Evolutionary conservation across 768 basidiomycete genomes (phyloP).

Genomic region (Lentinula boryana): DNA sequence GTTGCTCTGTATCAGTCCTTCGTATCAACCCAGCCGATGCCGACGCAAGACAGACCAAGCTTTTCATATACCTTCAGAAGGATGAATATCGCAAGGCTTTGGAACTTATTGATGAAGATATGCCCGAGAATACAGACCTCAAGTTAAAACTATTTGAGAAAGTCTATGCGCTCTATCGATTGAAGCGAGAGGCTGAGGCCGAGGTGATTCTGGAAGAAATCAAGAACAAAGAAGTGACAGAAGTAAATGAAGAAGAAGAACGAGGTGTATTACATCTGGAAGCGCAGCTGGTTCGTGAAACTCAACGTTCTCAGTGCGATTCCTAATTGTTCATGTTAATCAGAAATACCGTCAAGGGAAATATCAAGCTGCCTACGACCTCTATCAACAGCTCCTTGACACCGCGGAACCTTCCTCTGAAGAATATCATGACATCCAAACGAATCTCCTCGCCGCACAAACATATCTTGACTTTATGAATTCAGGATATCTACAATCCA

Average conservation of each 20-base stretch:
- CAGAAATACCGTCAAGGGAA: constrained; percentile 76
- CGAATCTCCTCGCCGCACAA: constrained; percentile 78
- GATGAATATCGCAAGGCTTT: constrained; percentile 76
- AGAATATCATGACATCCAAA: constrained; percentile 82
- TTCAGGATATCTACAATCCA: constrained; percentile 55
- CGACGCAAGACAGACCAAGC: constrained; percentile 77
- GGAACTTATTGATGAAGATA: constrained; percentile 36
- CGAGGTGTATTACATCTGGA: constrained; percentile 74
- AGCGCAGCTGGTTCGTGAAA: constrained; percentile 72
- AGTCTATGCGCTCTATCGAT: constrained; percentile 79
- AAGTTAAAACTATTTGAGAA: constrained; percentile 50
- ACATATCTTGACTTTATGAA: constrained; percentile 81
- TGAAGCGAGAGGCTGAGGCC: constrained; percentile 74
- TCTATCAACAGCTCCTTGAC: constrained; percentile 80
- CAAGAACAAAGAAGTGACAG: constrained; percentile 35
- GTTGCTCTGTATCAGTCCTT: constrained; percentile 47
- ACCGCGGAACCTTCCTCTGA: constrained; percentile 73
- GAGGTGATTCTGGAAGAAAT: constrained; percentile 41
- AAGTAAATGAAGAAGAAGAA: constrained; percentile 25
- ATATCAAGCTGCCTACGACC: constrained; percentile 66
- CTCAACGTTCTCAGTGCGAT: neutral
- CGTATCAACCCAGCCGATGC: constrained; percentile 56
- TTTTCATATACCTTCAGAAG: constrained; percentile 84
- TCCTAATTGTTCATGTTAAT: constrained; percentile 3
- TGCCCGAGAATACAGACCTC: neutral